These are phyloP conservation scores for Rachicladosporium sp. DNA, from an alignment of 2,329 filamentous ascomycete genomes.

Conservation along the genomic window DNA sequence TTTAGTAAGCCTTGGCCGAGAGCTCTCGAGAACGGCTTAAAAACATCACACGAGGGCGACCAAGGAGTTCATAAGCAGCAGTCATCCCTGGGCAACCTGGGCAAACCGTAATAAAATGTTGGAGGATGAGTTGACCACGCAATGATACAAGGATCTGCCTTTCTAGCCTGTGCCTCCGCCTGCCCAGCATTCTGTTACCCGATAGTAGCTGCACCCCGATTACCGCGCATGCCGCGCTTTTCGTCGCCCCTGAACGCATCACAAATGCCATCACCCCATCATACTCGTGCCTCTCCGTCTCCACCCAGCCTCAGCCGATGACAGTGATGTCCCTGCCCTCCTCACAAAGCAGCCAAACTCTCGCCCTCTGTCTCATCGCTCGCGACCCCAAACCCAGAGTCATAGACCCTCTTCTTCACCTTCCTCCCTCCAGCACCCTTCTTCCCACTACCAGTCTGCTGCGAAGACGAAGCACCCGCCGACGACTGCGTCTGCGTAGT, in stretches of 20 bases:
- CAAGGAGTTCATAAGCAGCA: too few relatives aligned
- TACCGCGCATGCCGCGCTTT: too few relatives aligned
- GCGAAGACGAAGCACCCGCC: not conserved
- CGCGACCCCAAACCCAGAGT: slow-evolving; percentile 17
- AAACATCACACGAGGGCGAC: too few relatives aligned
- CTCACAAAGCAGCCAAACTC: not conserved
- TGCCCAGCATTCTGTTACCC: too few relatives aligned
- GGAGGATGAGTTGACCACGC: too few relatives aligned
- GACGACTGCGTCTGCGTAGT: not conserved
- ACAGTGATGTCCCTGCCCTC: not conserved
- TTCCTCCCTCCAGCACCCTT: slow-evolving; percentile 5
- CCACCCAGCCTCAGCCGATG: not conserved
- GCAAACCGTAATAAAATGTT: too few relatives aligned
- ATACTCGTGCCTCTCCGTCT: not conserved
- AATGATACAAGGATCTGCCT: too few relatives aligned
- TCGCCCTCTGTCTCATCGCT: slow-evolving; percentile 6
- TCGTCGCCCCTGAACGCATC: not conserved
- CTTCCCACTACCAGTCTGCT: slow-evolving; percentile 3
- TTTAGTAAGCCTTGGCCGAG: too few relatives aligned
- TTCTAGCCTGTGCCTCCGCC: too few relatives aligned
- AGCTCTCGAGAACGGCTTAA: too few relatives aligned
- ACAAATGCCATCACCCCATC: not conserved
- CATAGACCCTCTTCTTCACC: slow-evolving; percentile 13
- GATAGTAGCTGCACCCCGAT: too few relatives aligned
- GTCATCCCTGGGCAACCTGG: too few relatives aligned